phyloP scores from a whole-genome alignment of 768 basidiomycete species.

The Austroboletus festivus region DNA sequence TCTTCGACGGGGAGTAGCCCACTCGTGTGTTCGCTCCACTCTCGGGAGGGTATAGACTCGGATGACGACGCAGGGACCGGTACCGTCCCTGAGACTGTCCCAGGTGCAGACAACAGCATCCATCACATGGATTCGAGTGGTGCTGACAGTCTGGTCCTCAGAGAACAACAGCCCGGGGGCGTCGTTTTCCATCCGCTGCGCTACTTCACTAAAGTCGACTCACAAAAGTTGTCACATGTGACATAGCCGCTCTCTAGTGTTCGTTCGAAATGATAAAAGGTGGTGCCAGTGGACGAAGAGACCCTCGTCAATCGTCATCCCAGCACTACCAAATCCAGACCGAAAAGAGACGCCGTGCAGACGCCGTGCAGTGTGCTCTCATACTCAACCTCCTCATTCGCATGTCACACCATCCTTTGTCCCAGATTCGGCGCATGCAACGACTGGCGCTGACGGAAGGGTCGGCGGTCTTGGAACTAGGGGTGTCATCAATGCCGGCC shows the following conservation, averaged over 20 bases:
- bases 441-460: no score
- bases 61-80: conserved; percentile 27
- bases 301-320: conserved; percentile 35
- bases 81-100: conserved; percentile 19
- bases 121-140: conserved; percentile 49
- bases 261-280: conserved; percentile 41
- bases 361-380: no score
- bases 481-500: conserved; percentile 76
- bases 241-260: conserved; percentile 32
- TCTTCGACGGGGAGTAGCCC: no score
- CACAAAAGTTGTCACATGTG: conserved; percentile 49
- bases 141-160: conserved; percentile 62
- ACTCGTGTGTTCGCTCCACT: no score
- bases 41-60: no score
- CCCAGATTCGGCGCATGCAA: no score
- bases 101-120: conserved; percentile 27
- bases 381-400: no score
- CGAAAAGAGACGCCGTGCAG: no score
- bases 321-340: conserved; percentile 35
- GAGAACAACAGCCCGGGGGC: conserved; percentile 75
- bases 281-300: conserved; percentile 35
- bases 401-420: no score
- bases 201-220: conserved; percentile 58
- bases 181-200: conserved; percentile 34
- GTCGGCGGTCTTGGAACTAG: conserved; percentile 13